Evolutionary conservation across 345 rosid species (phyloP), one percentile per base, ranked within the genome.

Genomic region (Populus tremula): DNA sequence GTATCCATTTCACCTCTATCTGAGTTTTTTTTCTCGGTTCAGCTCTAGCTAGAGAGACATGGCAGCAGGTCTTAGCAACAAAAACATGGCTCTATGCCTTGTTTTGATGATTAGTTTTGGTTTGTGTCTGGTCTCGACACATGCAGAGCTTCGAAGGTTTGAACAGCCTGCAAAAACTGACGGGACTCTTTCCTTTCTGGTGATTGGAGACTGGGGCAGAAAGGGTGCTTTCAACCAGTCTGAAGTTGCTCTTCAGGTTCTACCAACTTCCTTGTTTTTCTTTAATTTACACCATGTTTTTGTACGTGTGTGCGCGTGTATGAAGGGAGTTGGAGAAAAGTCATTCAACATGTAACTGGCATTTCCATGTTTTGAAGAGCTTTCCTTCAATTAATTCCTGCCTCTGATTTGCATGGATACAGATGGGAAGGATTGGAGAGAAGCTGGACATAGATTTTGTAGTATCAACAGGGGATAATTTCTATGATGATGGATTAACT

Each of bases 151-250:
- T 67, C 80, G 79, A 66, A 88, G 85, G 61, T 87, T 93, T 54
- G 79, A 84, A 8, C 92, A 90, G 17, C 81, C 89, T 56, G 67
- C 86, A 2, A 89, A 87, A 71, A 64, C 41, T 10, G 89, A 91
- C 56, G 91, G 89, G n/a, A 82, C 91, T 3, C 86, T 87, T 50
- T 85, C 88, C 75, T 87, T 91, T 81, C 50, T 92, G 83, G 92
- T 90, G 23, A 45, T 92, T 75, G 96, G 96, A n/a, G 97, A 93
- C 70, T 93, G 94, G 97, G 97, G 97, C 5, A 85, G 97, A n/a
- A 88, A 84, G 73, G 97, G 96, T 27, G 74, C 63, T 38, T 93
- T 41, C 61, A 93, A 93, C 63, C 98, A 91, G 63, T 91, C 96
- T 38, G 67, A 78, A 80, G 91, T 93, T 21, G 94, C 97, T 27